Evolutionary conservation across 2,329 filamentous ascomycete genomes (phyloP), one percentile per base, ranked within the genome.

Genomic region (Colletotrichum paranaense): DNA sequence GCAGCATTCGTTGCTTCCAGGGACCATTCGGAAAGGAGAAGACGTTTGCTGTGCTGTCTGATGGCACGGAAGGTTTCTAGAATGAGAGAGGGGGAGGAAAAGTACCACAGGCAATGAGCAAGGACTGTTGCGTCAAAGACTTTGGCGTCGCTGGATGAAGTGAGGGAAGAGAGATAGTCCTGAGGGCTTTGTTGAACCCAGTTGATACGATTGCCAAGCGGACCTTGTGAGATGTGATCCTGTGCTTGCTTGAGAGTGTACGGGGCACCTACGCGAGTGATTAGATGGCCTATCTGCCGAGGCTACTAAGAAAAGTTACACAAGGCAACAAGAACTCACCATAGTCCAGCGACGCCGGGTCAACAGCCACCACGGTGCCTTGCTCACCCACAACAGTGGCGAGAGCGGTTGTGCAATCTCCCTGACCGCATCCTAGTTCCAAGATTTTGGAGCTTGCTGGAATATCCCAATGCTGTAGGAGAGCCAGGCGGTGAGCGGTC

Each of bases 11-110:
- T 55, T n/a, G 71, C 74, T 52, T 65, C 66, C 16, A 76, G 60
- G 2, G 74, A 72, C 68, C 66, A 76, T 52, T 76, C 74, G n/a
- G 72, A 68, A 35, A 76, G 68, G 52, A 67, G 62, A 62, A 76
- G 72, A 38, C 72, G 58, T 28, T 75, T 75, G 68, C 65, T 71
- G 46, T 75, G 72, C 65, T 72, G 60, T 68, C 62, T 76, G 8
- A 75, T n/a, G 58, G 66, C 66, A 57, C 57, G 57, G 22, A 76
- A 73, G 49, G 68, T 76, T n/a, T 49, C 53, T 5, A 71, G 55
- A 8, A 76, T 56, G 56, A 67, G 59, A 35, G 57, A 67, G 28
- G 72, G 72, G 2, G 73, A 76, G 52, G 58, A 19, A 24, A 74
- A 74, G 68, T 74, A 74, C 72, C 72, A 74, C 5, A 74, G 62